Evolutionary conservation across 1,284 basidiomycete genomes (phyloP).

Genomic region (Tilletia walkeri): DNA sequence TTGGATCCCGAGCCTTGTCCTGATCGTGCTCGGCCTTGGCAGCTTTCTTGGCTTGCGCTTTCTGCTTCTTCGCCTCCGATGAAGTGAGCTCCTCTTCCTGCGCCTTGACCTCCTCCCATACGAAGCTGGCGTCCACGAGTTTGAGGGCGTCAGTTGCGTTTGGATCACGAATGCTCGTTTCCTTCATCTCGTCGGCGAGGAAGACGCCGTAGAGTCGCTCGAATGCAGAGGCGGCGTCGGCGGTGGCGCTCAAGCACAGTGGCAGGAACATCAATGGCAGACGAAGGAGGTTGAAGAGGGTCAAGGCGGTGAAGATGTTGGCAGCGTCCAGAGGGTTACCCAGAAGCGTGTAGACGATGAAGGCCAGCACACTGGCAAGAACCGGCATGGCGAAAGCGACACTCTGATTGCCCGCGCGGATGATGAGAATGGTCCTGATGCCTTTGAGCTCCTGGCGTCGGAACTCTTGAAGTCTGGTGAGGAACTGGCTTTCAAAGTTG

Average conservation of each 20-base stretch:
- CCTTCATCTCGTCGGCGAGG: slow-evolving; percentile 63
- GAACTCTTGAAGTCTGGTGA: slow-evolving; percentile 69
- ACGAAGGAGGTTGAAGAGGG: slow-evolving; percentile 62
- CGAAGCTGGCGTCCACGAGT: slow-evolving; percentile 65
- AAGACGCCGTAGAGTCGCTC: slow-evolving; percentile 60
- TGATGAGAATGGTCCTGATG: slow-evolving; percentile 71
- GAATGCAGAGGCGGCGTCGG: slow-evolving; percentile 50
- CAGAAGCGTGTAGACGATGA: slow-evolving; percentile 74
- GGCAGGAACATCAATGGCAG: slow-evolving; percentile 69
- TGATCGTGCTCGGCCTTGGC: neutral
- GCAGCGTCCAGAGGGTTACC: slow-evolving; percentile 69
- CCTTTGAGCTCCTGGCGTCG: slow-evolving; percentile 74
- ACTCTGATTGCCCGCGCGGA: slow-evolving; percentile 70
- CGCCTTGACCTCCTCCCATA: slow-evolving; percentile 62
- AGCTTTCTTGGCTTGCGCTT: slow-evolving; percentile 8
- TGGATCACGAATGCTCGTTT: slow-evolving; percentile 56
- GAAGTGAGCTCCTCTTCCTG: slow-evolving; percentile 4
- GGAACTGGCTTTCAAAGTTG: slow-evolving; percentile 47
- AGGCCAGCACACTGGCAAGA: slow-evolving; percentile 78
- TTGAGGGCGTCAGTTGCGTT: slow-evolving; percentile 51
- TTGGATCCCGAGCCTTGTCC: neutral
- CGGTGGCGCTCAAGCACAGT: slow-evolving; percentile 47
- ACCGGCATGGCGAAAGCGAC: slow-evolving; percentile 71
- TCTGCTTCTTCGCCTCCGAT: slow-evolving; percentile 9
- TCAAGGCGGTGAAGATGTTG: slow-evolving; percentile 56